Percentiles rank a stretch among this genome's conserved stretches.
Evolutionary conservation across 345 rosid species (phyloP).

Genomic region (sweet orange (Citrus sinensis)): DVS_A1.0 CM039169.1:28301501-28302000

Average conservation of each 20-base stretch:
- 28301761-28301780: slow-evolving; percentile 76
- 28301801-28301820: slow-evolving; percentile 57
- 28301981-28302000: slow-evolving; percentile 81
- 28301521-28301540: slow-evolving; percentile 56
- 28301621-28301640: slow-evolving; percentile 39
- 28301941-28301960: slow-evolving; percentile 46
- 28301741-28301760: slow-evolving; percentile 52
- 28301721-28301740: not conserved
- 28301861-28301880: slow-evolving; percentile 42
- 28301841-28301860: slow-evolving; percentile 46
- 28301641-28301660: not conserved
- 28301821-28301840: slow-evolving; percentile 61
- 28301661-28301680: not conserved
- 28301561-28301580: slow-evolving; percentile 41
- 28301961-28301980: slow-evolving; percentile 61
- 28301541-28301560: slow-evolving; percentile 53
- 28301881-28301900: slow-evolving; percentile 55
- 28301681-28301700: not conserved
- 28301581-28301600: slow-evolving; percentile 49
- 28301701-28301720: not conserved
- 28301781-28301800: slow-evolving; percentile 77
- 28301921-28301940: slow-evolving; percentile 31
- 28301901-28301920: slow-evolving; percentile 57
- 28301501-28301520: slow-evolving; percentile 64
- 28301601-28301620: slow-evolving; percentile 74